A percentile compares a stretch with the other conserved stretches of the same genome.
Conservation (phyloP, 2,329 filamentous ascomycete genomes). For the Sclerotinia minor region DNA sequence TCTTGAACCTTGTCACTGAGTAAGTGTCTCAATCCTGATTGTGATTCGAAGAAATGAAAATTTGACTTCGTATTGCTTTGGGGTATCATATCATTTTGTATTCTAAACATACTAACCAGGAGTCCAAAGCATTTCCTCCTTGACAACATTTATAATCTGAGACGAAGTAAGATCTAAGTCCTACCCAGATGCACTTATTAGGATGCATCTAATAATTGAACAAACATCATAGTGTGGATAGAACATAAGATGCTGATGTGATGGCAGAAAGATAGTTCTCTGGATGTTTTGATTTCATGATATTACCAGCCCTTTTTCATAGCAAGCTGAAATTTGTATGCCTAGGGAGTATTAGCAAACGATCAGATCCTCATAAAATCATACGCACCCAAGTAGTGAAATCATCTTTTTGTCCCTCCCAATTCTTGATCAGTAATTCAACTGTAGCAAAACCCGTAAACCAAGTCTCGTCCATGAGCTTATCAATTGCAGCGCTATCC, state of each 20-base stretch:
- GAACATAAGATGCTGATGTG: not conserved
- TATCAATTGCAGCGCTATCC: constrained; percentile 58
- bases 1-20: not conserved
- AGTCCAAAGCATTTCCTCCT: not conserved
- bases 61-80: constrained; percentile 1
- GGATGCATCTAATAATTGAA: not conserved
- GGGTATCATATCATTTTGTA: constrained; percentile 7
- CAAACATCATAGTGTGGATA: not conserved
- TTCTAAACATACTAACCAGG: not conserved
- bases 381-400: constrained; percentile 69
- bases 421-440: constrained; percentile 57
- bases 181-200: not conserved
- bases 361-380: not conserved
- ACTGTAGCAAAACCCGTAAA: constrained; percentile 57
- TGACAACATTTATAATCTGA: not conserved
- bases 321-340: constrained; percentile 37
- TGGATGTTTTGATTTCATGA: too few species aligned
- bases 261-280: not conserved
- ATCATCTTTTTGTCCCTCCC: constrained; percentile 68
- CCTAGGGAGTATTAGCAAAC: constrained; percentile 30
- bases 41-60: not conserved
- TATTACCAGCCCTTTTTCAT: constrained; percentile 35
- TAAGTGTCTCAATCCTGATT: not conserved
- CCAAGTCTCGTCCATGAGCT: constrained; percentile 59
- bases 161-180: not conserved